phyloP scores from a whole-genome alignment of 805 yeast genomes.

The Wickerhamiella alocasiicola region DNA sequence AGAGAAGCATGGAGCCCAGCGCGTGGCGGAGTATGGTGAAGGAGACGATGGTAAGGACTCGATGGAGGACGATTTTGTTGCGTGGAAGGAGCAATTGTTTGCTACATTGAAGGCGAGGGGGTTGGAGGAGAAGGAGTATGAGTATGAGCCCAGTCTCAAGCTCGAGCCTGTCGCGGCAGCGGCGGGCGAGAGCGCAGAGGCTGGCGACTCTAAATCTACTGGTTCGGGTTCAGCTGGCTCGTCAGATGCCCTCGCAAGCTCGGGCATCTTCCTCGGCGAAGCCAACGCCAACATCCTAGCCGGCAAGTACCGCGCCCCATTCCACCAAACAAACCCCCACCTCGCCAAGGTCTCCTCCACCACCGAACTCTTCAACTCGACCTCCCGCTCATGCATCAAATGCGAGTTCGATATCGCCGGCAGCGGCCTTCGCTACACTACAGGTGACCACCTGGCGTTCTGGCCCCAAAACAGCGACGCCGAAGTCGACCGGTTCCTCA shows the following conservation, averaged over 20 bases:
- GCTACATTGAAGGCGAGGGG: conserved; percentile 52
- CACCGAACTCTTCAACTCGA: conserved; percentile 56
- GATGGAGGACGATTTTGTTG: conserved; percentile 84
- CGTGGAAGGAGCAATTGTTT: conserved; percentile 79
- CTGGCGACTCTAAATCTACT: no score
- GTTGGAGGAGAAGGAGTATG: conserved; percentile 68
- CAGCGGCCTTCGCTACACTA: conserved; percentile 67
- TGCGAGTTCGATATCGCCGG: conserved; percentile 73
- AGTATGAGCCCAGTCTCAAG: conserved; percentile 56
- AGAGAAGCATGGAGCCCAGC: conserved; percentile 53
- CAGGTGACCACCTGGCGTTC: conserved; percentile 92
- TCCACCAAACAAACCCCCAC: conserved; percentile 69
- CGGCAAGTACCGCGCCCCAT: conserved; percentile 47
- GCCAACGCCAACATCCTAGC: conserved; percentile 49
- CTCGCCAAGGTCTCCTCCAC: conserved; percentile 52
- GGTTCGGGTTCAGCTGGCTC: no score
- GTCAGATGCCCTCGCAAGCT: conserved; percentile 27
- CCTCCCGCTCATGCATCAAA: conserved; percentile 71
- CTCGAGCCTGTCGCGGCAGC: conserved; percentile 25
- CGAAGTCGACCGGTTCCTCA: conserved; percentile 52
- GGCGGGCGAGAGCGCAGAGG: no score
- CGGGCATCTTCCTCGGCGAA: conserved; percentile 65
- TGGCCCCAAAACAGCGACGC: conserved; percentile 86
- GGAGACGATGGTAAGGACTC: conserved; percentile 96
- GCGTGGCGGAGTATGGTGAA: conserved; percentile 67